These are phyloP conservation scores for Diaporthe capsici DNA, from an alignment of 2,329 filamentous ascomycete species.

Conservation along the genomic window DNA sequence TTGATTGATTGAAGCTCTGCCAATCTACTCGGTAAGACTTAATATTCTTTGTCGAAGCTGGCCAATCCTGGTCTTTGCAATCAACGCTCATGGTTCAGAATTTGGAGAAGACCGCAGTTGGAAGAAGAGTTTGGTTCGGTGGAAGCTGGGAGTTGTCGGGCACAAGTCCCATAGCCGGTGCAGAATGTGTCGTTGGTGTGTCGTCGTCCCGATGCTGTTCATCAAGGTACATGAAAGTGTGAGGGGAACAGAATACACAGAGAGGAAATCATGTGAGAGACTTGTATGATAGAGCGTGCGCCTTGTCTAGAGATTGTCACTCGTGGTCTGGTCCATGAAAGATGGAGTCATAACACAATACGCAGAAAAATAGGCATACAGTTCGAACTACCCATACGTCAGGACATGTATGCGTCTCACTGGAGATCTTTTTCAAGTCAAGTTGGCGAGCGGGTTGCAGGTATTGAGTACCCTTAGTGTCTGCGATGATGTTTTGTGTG, in stretches of 20 bases:
- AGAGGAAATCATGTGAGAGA: background rate
- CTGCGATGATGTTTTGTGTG: background rate
- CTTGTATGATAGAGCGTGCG: constrained; percentile 22
- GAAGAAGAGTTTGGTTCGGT: constrained; percentile 19
- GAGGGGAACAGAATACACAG: background rate
- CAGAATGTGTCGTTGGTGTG: background rate
- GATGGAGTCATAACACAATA: constrained; percentile 26
- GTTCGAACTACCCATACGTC: background rate
- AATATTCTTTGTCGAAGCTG: background rate
- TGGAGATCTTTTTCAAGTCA: background rate
- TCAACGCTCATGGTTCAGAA: background rate
- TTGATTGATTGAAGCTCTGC: constrained; percentile 4
- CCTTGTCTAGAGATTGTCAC: background rate
- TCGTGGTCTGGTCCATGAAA: background rate
- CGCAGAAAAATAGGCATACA: constrained; percentile 42
- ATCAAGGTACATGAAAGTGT: background rate
- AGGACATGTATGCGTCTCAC: background rate
- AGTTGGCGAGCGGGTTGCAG: background rate
- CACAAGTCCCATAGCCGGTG: background rate
- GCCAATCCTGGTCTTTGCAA: background rate
- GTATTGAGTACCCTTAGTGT: background rate
- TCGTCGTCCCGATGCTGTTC: background rate
- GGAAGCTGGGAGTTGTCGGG: background rate
- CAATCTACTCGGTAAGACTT: background rate
- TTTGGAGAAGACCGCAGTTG: constrained; percentile 7